phyloP scores from a whole-genome alignment of 2,329 filamentous ascomycete species.

The Microascus cirrosus region DNA sequence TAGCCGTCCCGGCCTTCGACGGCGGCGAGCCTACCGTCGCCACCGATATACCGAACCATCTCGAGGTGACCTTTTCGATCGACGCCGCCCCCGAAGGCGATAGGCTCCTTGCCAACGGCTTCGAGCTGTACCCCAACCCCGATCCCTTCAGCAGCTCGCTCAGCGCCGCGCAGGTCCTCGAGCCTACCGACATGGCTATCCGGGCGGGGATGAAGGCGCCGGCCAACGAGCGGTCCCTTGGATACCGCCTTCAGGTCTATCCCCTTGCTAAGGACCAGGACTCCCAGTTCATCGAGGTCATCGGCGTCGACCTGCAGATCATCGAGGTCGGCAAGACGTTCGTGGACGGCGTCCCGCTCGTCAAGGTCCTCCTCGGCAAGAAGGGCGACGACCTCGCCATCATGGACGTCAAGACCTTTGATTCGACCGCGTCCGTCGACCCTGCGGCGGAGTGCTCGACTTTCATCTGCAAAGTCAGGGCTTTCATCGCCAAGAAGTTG shows the following conservation, averaged over 20 bases:
- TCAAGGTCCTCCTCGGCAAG: slow-evolving; percentile 52
- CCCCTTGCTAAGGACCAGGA: slow-evolving; percentile 35
- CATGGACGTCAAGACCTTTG: slow-evolving; percentile 28
- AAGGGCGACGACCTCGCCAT: slow-evolving; percentile 41
- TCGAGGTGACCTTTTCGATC: slow-evolving; percentile 44
- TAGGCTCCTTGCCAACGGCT: slow-evolving; percentile 45
- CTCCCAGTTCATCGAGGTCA: slow-evolving; percentile 37
- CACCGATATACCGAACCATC: slow-evolving; percentile 20
- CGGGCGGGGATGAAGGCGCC: slow-evolving; percentile 5
- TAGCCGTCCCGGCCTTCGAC: slow-evolving; percentile 15
- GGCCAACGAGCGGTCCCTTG: slow-evolving; percentile 24
- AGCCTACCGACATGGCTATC: slow-evolving; percentile 19
- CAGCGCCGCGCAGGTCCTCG: slow-evolving; percentile 31
- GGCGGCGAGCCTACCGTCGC: slow-evolving; percentile 9
- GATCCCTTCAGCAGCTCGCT: slow-evolving; percentile 32
- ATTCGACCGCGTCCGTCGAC: slow-evolving; percentile 12
- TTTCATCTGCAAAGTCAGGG: slow-evolving; percentile 1
- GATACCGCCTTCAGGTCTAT: slow-evolving; percentile 34
- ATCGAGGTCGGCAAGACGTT: slow-evolving; percentile 47
- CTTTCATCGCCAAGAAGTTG: background rate
- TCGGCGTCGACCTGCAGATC: slow-evolving; percentile 45
- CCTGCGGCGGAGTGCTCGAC: slow-evolving; percentile 36
- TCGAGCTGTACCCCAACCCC: slow-evolving; percentile 46
- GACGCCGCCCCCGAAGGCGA: slow-evolving; percentile 29
- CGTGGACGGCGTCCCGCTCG: slow-evolving; percentile 38